Evolutionary conservation across 2,329 filamentous ascomycete species (phyloP).

Genomic region (Ilyonectria destructans): DNA sequence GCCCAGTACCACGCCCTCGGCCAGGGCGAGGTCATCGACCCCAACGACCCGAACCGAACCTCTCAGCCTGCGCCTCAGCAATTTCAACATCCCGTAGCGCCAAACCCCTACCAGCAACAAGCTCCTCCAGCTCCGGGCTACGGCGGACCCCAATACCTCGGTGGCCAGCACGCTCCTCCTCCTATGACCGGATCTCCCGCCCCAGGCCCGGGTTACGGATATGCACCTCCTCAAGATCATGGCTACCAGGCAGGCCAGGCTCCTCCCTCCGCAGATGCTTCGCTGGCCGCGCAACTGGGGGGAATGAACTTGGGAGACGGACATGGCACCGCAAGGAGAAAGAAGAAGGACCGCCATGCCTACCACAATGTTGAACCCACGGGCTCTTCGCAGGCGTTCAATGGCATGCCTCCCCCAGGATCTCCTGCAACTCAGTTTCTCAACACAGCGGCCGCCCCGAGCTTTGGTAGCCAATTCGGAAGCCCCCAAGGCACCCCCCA

Average conservation of each 20-base stretch:
- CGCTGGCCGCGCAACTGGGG: constrained; percentile 82
- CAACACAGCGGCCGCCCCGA: constrained; percentile 51
- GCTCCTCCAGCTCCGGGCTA: constrained; percentile 51
- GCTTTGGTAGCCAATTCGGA: constrained; percentile 63
- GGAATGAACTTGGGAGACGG: constrained; percentile 77
- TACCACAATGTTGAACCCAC: constrained; percentile 88
- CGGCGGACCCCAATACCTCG: constrained; percentile 60
- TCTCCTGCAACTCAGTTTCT: constrained; percentile 64
- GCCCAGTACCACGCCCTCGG: constrained; percentile 71
- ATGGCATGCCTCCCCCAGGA: constrained; percentile 75
- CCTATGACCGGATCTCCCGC: constrained; percentile 46
- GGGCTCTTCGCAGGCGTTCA: constrained; percentile 79
- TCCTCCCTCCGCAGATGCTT: constrained; percentile 62
- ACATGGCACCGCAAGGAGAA: constrained; percentile 72
- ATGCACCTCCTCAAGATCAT: constrained; percentile 47
- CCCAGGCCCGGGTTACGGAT: constrained; percentile 50
- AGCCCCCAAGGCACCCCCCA: constrained; percentile 63
- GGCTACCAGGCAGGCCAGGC: constrained; percentile 47
- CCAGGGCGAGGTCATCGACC: constrained; percentile 68
- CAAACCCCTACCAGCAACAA: constrained; percentile 69
- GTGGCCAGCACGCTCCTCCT: constrained; percentile 51
- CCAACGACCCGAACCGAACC: constrained; percentile 68
- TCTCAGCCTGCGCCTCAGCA: constrained; percentile 68
- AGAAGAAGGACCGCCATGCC: constrained; percentile 97
- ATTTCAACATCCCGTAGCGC: constrained; percentile 70